Conservation (phyloP, 345 rosid species). For the Lepidium africanum region DNA sequence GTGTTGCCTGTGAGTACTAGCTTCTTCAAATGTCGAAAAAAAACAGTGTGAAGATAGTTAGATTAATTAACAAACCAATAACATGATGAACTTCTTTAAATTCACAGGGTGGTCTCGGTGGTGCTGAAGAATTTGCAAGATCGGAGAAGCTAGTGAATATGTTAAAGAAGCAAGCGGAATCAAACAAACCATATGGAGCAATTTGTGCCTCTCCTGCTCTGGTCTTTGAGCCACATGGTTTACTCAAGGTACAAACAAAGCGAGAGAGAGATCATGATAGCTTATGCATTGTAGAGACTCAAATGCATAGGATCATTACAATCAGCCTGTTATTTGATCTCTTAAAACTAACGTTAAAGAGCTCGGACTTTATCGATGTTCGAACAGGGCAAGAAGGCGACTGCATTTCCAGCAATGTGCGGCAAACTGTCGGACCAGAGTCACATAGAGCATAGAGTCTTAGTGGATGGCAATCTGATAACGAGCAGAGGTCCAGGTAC, state of each 20-base stretch:
- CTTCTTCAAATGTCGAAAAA: not conserved
- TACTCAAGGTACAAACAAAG: constrained; percentile 58
- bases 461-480: constrained; percentile 87
- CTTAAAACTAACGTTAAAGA: not conserved
- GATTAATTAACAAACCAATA: not conserved
- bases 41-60: not conserved
- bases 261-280: not conserved
- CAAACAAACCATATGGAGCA: constrained; percentile 84
- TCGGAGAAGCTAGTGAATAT: constrained; percentile 70
- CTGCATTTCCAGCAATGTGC: constrained; percentile 83
- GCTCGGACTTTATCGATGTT: not conserved
- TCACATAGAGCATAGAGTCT: constrained; percentile 65
- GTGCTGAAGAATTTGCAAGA: constrained; percentile 81
- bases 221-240: constrained; percentile 82
- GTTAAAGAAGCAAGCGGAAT: constrained; percentile 68
- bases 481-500: constrained; percentile 95
- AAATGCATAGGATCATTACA: not conserved
- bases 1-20: constrained; percentile 71
- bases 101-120: constrained; percentile 86
- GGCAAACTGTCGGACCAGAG: constrained; percentile 67
- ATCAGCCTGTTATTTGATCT: not conserved
- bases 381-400: constrained; percentile 85
- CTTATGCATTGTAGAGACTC: not conserved
- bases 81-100: not conserved
- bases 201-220: constrained; percentile 95